Conservation (phyloP, 805 yeast species). For the Saturnispora galanensis region DNA sequence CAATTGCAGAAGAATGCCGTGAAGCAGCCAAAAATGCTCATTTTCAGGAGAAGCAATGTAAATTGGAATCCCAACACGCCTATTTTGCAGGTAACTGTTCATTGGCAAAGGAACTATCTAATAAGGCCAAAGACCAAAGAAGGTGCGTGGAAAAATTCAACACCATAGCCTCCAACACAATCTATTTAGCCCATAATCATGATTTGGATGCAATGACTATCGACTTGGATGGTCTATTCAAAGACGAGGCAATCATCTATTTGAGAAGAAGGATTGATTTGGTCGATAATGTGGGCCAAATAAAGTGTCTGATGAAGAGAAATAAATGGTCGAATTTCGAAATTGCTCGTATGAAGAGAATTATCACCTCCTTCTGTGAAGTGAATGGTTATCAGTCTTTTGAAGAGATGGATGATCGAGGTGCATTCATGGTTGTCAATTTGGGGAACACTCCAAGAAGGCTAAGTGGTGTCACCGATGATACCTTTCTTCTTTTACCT, state of each 20-base stretch:
- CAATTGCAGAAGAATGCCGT: slow-evolving; percentile 6
- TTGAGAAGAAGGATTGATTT: not conserved
- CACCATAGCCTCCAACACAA: slow-evolving; percentile 79
- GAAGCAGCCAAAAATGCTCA: slow-evolving; percentile 9
- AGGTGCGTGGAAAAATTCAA: slow-evolving; percentile 60
- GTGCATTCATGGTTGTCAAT: not conserved
- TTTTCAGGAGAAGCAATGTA: slow-evolving; percentile 5
- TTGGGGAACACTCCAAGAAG: not conserved
- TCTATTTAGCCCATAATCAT: slow-evolving; percentile 75
- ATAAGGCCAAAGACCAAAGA: slow-evolving; percentile 50
- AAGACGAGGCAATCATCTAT: slow-evolving; percentile 59
- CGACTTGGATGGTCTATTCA: slow-evolving; percentile 85
- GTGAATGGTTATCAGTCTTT: not conserved
- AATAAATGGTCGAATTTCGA: not conserved
- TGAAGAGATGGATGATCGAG: slow-evolving; percentile 1
- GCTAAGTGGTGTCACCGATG: not conserved
- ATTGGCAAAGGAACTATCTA: slow-evolving; percentile 64
- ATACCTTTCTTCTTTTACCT: not conserved
- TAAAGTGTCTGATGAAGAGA: slow-evolving; percentile 5
- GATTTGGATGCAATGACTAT: slow-evolving; percentile 81
- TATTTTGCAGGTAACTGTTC: slow-evolving; percentile 64
- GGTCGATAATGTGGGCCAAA: not conserved
- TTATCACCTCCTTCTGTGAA: not conserved
- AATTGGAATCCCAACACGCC: slow-evolving; percentile 60
- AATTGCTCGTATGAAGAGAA: slow-evolving; percentile 4